Conservation (phyloP, 2,329 filamentous ascomycete species). For the Clarireedia monteithiana region DNA sequence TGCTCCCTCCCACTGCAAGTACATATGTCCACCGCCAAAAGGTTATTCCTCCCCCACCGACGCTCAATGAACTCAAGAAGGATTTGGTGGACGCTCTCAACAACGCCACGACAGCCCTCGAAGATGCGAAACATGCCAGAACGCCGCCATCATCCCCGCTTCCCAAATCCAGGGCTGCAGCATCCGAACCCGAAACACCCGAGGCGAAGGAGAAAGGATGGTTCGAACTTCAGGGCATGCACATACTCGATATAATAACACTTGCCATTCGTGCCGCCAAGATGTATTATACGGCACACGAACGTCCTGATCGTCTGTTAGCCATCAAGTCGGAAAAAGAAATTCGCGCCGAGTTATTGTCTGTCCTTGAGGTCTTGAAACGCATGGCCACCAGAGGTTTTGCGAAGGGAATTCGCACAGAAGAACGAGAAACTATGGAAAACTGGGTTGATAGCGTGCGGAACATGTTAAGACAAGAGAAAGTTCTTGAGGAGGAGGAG, state of each 20-base stretch:
- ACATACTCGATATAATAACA: slow-evolving; percentile 86
- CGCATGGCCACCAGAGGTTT: slow-evolving; percentile 87
- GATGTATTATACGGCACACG: slow-evolving; percentile 91
- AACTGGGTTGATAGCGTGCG: slow-evolving; percentile 75
- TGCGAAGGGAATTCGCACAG: slow-evolving; percentile 67
- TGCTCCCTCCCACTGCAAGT: slow-evolving; percentile 94
- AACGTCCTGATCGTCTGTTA: slow-evolving; percentile 76
- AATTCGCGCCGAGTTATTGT: slow-evolving; percentile 75
- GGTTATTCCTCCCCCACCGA: slow-evolving; percentile 74
- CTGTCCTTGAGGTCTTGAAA: slow-evolving; percentile 85
- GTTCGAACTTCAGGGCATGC: slow-evolving; percentile 84
- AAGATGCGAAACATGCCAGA: slow-evolving; percentile 41
- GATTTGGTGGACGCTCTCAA: slow-evolving; percentile 60
- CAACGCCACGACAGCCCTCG: slow-evolving; percentile 60
- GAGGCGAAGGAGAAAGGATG: slow-evolving; percentile 46
- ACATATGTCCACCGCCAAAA: slow-evolving; percentile 86
- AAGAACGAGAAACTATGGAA: slow-evolving; percentile 69
- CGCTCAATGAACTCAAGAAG: slow-evolving; percentile 68
- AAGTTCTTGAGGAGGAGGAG: slow-evolving; percentile 69
- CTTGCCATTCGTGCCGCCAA: slow-evolving; percentile 93
- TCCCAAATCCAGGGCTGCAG: slow-evolving; percentile 11
- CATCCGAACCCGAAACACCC: slow-evolving; percentile 21
- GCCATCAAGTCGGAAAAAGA: slow-evolving; percentile 81
- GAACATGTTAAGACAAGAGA: slow-evolving; percentile 67
- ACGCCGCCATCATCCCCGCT: slow-evolving; percentile 19